phyloP scores from a whole-genome alignment of 2,329 filamentous ascomycete species.

The Emmonsiellopsis sp. region DNA sequence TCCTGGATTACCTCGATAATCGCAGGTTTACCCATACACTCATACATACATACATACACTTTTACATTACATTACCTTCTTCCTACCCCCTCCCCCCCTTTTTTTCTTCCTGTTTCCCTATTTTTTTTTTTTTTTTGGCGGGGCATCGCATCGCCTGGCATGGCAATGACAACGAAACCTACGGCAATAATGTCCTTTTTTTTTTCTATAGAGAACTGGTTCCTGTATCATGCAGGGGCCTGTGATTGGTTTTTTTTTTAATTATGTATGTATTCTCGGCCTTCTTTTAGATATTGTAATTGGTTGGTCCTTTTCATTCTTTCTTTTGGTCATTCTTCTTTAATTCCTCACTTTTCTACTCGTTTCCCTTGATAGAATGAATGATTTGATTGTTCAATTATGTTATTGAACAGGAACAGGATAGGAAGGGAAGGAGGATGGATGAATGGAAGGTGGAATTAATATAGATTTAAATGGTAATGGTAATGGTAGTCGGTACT shows the following conservation, averaged over 20 bases:
- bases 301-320: too few species aligned
- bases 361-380: too few species aligned
- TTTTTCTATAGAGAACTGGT: neutral
- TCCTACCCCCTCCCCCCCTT: neutral
- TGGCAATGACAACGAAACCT: too few species aligned
- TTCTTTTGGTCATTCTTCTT: neutral
- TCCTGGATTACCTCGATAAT: neutral
- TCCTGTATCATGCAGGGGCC: neutral
- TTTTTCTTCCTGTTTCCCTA: neutral
- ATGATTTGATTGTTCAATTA: too few species aligned
- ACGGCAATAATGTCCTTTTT: neutral
- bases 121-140: neutral
- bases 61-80: neutral
- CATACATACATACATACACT: neutral
- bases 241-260: neutral
- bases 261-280: too few species aligned
- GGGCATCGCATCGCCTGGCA: neutral
- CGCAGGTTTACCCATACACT: too few species aligned
- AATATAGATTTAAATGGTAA: too few species aligned
- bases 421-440: neutral
- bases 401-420: too few species aligned
- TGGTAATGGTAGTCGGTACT: too few species aligned
- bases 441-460: neutral
- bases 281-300: too few species aligned
- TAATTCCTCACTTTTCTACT: too few species aligned